Base-by-base conservation (phyloP, 1,139 yeast genomes). In the Komagataea norvegica region DNA sequence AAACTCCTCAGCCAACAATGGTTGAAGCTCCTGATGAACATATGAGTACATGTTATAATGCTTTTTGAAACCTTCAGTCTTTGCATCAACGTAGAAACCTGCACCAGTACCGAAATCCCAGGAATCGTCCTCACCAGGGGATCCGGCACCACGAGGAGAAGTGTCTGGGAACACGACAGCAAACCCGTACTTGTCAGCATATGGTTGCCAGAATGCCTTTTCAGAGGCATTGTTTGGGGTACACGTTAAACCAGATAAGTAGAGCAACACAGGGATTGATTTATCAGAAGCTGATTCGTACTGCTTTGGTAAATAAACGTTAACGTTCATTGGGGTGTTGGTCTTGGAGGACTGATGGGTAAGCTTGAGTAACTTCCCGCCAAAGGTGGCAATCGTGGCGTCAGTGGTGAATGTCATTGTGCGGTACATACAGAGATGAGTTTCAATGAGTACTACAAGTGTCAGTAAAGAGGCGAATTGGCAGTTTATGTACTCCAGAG, bases 101-200 rank as follows among this genome's bases (percentile, higher is more conserved):
- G 98, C 98, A 24, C 95, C 95, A 2, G 89, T 71, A 16, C 98
- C 98, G 55, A 91, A 86, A 59, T 88, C 96, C 77, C 82, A 91
- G 16, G 74, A 59, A 28, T 82, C 93, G 55, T 84, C 85, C 57
- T 87, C 95, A 25, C 95, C 95, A 30, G 73, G 79, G 44, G 81
- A 68, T 41, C 70, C 68, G n/a, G 85, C 84, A n/a, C 95, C 96
- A 50, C 97, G 77, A 39, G 98, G 97, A 3, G 97, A 89, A 4
- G 98, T 91, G 60, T 91, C 98, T 14, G 98, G 97, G 60, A 84
- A 89, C 2, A 91, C 86, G 18, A 91, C 63, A 0, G 94, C 95
- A 59, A 91, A 80, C 3, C 95, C 95, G 55, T 77, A 76, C 55
- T 82, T 74, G 47, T 79, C 74, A 8, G 96, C 96, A 60, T 79